phyloP scores from a whole-genome alignment of 202 grass and related monocot genomes.

The Thinopyrum obtusiflorum region DNA sequence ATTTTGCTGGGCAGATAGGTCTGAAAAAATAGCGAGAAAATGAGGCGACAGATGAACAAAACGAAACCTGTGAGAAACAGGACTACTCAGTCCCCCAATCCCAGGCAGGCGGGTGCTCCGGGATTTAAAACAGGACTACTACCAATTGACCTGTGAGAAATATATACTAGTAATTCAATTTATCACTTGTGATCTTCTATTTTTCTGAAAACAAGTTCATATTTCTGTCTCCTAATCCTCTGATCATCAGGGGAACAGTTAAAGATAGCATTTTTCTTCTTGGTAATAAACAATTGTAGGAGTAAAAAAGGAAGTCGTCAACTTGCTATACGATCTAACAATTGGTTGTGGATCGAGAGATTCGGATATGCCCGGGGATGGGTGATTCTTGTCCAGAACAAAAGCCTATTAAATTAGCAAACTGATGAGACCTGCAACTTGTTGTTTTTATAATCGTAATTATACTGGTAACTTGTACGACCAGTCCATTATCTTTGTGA shows the following conservation, averaged over 20 bases:
- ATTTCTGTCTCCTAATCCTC: neutral
- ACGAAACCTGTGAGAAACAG: neutral
- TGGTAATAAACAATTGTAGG: no score
- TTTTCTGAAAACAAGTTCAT: neutral
- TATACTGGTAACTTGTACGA: neutral
- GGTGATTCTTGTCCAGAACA: neutral
- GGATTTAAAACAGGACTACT: neutral
- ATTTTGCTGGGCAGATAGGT: conserved; percentile 77
- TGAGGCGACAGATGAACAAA: neutral
- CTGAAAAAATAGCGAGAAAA: conserved; percentile 39
- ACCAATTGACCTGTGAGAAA: neutral
- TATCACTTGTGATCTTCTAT: neutral
- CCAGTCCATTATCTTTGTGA: neutral
- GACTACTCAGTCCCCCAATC: no score
- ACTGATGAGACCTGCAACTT: neutral
- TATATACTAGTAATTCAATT: neutral
- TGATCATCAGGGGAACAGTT: neutral
- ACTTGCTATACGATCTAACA: neutral
- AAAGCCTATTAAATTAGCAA: neutral
- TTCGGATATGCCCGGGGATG: neutral
- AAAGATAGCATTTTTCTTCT: neutral
- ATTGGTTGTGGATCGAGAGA: conserved; percentile 10
- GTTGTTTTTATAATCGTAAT: neutral
- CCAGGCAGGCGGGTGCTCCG: no score
- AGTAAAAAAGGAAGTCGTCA: neutral